Evolutionary conservation across 1,284 basidiomycete genomes (phyloP), one percentile per base, ranked within the genome.

Genomic region (Ganoderma multipileum): DNA sequence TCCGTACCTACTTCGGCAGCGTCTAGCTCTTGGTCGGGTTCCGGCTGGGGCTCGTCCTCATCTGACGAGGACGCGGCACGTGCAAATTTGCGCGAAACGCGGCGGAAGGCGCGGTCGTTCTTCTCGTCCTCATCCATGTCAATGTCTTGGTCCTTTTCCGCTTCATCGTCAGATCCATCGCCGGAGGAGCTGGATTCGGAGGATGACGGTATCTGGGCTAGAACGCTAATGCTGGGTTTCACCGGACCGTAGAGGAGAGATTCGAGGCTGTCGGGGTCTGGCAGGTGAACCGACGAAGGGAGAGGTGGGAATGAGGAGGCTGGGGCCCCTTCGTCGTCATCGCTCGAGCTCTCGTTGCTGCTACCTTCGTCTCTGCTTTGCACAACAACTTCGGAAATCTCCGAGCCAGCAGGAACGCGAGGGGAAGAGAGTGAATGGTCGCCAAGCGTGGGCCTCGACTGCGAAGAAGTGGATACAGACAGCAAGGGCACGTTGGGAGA

Each of bases 311-410:
- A 26, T 8, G 61, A 23, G n/a, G 62, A 42, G 14, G 55, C 41
- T 9, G 60, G 41, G 2, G 36, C 69, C 7, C 68, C 16, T 55
- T 33, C 52, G 7, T 55, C 65, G 0, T 74, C 74, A 11, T 74
- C 73, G 64, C 72, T 73, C 26, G 67, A 71, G 61, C 75, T 74
- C 26, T 78, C 77, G 57, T 74, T 73, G 66, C 78, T 79, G 68
- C 78, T 79, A 2, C 78, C 78, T 66, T 78, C 77, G 59, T 74
- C 78, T 41, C 71, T 71, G 50, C 74, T 74, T 63, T 79, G 71
- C 2, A 79, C 71, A 1, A 67, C 66, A 12, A 79, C 77, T 50
- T 79, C 78, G 4, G 76, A 76, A 11, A 79, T 76, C 68, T 76
- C 75, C 18, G 77, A 76, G 7, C 76, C 77, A 0, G 74, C 73